These are phyloP conservation scores for Fusarium drepaniforme DNA, from an alignment of 2,329 filamentous ascomycete genomes.

Conservation along the genomic window DNA sequence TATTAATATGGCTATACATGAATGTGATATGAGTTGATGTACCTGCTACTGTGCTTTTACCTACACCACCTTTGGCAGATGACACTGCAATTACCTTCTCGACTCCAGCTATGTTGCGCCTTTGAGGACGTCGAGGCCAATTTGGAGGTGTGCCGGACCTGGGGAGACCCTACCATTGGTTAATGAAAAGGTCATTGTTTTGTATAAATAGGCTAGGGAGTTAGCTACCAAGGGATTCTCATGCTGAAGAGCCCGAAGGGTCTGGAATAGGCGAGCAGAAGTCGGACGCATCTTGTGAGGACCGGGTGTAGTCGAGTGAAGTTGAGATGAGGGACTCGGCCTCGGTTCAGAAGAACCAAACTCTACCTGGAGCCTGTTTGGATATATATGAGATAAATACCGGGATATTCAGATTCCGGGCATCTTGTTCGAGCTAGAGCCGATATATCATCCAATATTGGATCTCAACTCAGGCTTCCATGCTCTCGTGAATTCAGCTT, in stretches of 20 bases:
- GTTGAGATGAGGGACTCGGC: background rate
- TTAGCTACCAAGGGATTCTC: constrained; percentile 83
- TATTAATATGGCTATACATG: background rate
- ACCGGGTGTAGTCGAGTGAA: background rate
- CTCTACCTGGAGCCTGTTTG: background rate
- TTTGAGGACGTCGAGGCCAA: constrained; percentile 82
- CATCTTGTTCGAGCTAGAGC: constrained; percentile 4
- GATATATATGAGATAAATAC: background rate
- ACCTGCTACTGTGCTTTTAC: constrained; percentile 94
- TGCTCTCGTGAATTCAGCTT: background rate
- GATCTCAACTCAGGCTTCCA: constrained; percentile 4
- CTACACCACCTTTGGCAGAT: constrained; percentile 97
- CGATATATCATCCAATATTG: background rate
- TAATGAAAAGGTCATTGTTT: background rate
- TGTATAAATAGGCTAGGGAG: accelerated
- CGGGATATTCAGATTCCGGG: background rate
- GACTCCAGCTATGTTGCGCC: constrained; percentile 85
- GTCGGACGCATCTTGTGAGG: constrained; percentile 53
- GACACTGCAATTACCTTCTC: constrained; percentile 96
- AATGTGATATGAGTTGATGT: constrained; percentile 10
- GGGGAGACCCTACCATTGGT: constrained; percentile 78
- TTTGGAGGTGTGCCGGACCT: constrained; percentile 71
- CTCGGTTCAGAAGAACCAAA: background rate
- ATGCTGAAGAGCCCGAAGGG: constrained; percentile 63
- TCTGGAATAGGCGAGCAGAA: constrained; percentile 51